Conservation (phyloP, 2,329 filamentous ascomycete genomes). For the Colletotrichum acutatum region DNA sequence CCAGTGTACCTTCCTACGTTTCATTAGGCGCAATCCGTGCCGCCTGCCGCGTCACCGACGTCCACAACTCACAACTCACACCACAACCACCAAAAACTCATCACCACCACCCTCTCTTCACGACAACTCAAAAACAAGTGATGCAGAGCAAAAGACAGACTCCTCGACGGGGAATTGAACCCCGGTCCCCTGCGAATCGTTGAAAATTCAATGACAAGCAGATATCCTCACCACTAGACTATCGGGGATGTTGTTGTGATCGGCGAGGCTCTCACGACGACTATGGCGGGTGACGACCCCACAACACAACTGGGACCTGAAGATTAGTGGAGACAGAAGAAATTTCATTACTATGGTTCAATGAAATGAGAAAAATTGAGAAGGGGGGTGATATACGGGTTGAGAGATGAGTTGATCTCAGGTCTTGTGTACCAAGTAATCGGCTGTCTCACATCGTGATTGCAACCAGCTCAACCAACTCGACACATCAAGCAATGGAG, state of each 20-base stretch:
- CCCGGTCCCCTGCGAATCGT: not conserved
- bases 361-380: not conserved
- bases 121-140: not conserved
- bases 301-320: not conserved
- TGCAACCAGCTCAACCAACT: not conserved
- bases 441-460: not conserved
- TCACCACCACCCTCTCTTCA: not conserved
- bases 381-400: not conserved
- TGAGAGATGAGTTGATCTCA: not conserved
- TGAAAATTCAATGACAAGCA: not conserved
- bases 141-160: not conserved
- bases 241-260: not conserved
- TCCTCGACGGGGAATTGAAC: not conserved
- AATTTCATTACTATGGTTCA: not conserved
- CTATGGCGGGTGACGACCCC: not conserved
- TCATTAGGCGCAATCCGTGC: not conserved
- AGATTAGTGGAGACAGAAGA: not conserved
- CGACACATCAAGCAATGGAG: not conserved
- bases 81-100: not conserved
- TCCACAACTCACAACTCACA: not conserved
- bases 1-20: not conserved
- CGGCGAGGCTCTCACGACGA: fast-evolving
- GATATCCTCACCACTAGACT: not conserved
- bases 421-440: not conserved
- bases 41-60: not conserved